Percentiles rank a stretch among this genome's conserved stretches.
phyloP scores from a whole-genome alignment of 2,329 filamentous ascomycete genomes.

The Aspergillus vadensis region DNA sequence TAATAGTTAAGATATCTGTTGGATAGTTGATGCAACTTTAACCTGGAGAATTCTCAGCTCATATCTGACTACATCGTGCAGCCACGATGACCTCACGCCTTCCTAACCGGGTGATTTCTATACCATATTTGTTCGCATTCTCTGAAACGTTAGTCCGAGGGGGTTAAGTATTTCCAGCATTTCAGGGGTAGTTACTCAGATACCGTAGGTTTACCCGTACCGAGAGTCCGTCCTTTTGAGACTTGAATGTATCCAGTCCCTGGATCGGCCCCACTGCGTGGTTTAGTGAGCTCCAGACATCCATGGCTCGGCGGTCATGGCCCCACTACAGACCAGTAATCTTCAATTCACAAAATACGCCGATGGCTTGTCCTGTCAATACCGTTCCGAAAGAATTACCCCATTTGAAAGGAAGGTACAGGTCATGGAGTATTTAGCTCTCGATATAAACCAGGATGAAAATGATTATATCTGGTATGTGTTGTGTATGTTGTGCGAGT shows the following conservation, averaged over 20 bases:
- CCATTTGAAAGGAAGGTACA: not conserved
- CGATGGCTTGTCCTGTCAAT: not conserved
- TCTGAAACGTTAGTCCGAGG: not conserved
- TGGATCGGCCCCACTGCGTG: slow-evolving; percentile 13
- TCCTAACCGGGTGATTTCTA: not conserved
- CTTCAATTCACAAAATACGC: not conserved
- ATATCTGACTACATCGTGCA: not conserved
- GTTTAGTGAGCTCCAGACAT: slow-evolving; percentile 3
- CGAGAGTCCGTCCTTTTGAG: not conserved
- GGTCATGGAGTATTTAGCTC: no score
- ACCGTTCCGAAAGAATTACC: not conserved
- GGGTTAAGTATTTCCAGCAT: not conserved
- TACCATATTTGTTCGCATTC: not conserved
- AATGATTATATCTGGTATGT: no score
- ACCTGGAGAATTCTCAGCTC: not conserved
- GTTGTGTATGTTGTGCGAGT: no score
- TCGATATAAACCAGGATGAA: no score
- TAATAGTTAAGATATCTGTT: no score
- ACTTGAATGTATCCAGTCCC: slow-evolving; percentile 9
- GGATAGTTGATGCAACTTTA: not conserved
- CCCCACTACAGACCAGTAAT: not conserved
- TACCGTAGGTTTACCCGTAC: not conserved
- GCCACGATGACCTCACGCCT: not conserved
- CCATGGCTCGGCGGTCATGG: slow-evolving; percentile 4
- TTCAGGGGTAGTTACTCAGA: not conserved